A percentile compares a stretch with the other conserved stretches of the same genome.
phyloP scores from a whole-genome alignment of 176 grass and related monocot species.

The Dendrocalamus sinicus region DNA sequence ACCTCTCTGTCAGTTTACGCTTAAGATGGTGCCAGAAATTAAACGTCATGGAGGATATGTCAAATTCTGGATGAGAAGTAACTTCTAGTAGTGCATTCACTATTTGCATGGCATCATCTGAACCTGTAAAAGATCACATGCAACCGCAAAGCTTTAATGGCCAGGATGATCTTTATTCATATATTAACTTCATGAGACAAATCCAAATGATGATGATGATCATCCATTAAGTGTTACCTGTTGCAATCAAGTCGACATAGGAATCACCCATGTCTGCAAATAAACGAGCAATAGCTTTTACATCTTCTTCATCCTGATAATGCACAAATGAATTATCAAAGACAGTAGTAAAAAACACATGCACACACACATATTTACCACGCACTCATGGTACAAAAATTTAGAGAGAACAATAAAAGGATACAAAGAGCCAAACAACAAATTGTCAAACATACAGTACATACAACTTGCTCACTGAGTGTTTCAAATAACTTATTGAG shows the following conservation, averaged over 20 bases:
- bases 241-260: slow-evolving; percentile 97
- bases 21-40: slow-evolving; percentile 98
- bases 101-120: slow-evolving; percentile 87
- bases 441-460: background rate
- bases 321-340: slow-evolving; percentile 25
- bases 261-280: slow-evolving; percentile 99
- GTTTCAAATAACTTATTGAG: slow-evolving; percentile 27
- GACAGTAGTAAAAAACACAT: background rate
- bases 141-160: slow-evolving; percentile 29
- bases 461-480: background rate
- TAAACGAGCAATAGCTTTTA: slow-evolving; percentile 97
- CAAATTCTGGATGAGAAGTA: slow-evolving; percentile 86
- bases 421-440: background rate
- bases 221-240: slow-evolving; percentile 60
- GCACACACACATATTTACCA: background rate
- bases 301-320: slow-evolving; percentile 95
- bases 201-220: slow-evolving; percentile 35
- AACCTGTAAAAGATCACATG: slow-evolving; percentile 70
- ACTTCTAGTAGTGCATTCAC: slow-evolving; percentile 94
- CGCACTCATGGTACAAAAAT: background rate
- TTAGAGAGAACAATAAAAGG: slow-evolving; percentile 4
- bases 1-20: slow-evolving; percentile 75
- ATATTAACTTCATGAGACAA: slow-evolving; percentile 18
- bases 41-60: slow-evolving; percentile 99
- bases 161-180: slow-evolving; percentile 15